Evolutionary conservation across 2,329 filamentous ascomycete genomes (phyloP), one percentile per base, ranked within the genome.

Genomic region (Colletotrichum sansevieriae): DNA sequence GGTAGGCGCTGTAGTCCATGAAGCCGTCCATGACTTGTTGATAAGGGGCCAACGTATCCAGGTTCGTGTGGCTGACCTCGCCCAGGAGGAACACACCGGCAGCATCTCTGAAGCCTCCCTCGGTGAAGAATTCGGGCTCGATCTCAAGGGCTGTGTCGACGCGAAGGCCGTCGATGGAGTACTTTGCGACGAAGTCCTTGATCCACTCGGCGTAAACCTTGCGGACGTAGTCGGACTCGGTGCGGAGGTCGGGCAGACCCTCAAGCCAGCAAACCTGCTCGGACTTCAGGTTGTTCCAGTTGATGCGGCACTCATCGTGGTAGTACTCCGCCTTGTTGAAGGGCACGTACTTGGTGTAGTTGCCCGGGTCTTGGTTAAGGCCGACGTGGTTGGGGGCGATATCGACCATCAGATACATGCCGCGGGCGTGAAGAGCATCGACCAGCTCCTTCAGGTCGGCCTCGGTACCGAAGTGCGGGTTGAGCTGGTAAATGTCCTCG

Each of bases 61-160:
- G 81, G 71, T 85, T 79, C 33, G 86, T 86, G 39, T 88, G 81
- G 63, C 82, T 85, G 3, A 90, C 86, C 73, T 91, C 89, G 8
- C 89, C 89, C 13, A 90, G 81, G 5, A 83, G 81, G 75, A 89
- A 90, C 1, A 90, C 85, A 4, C 87, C 88, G 2, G 87, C 82
- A 2, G 83, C 84, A 5, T 80, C 73, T 15, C 83, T 78, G 73
- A 90, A 91, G 0, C 74, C 77, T 13, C 66, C 63, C 0, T 56
- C 47, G 0, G 84, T 78, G 80, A 87, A 89, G 76, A 90, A 91
- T 10, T 81, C 81, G 68, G 85, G 84, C 70, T 88, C 83, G 15
- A 90, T 86, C 75, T 90, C 87, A 76, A 88, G 88, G 70, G 86
- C 87, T 0, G 86, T 89, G 70, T 90, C 88, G 71, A 90, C 84